Conservation (phyloP, 495 filamentous ascomycete species). For the Xylaria acuta region DNA sequence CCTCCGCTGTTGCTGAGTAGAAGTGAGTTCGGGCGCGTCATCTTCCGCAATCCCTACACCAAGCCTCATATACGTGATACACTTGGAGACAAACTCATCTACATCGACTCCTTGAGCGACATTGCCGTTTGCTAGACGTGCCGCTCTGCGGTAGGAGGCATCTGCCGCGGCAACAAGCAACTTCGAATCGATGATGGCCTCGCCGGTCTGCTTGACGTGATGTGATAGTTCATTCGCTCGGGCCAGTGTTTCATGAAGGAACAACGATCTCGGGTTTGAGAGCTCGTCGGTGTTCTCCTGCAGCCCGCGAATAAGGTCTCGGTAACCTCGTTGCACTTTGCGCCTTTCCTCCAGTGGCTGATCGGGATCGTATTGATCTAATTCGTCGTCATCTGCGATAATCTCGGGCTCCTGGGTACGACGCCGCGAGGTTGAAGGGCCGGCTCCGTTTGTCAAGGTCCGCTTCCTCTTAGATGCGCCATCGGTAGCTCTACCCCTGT, state of each 20-base stretch:
- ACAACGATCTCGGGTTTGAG: constrained; percentile 63
- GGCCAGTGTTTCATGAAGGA: constrained; percentile 66
- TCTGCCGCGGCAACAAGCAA: constrained; percentile 81
- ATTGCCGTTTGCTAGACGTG: constrained; percentile 73
- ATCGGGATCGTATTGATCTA: constrained; percentile 81
- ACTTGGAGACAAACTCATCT: constrained; percentile 93
- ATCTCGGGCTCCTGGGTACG: constrained; percentile 45
- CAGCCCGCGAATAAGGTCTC: constrained; percentile 71
- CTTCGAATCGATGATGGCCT: constrained; percentile 89
- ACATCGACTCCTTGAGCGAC: constrained; percentile 77
- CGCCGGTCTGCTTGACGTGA: constrained; percentile 86
- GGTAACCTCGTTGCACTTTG: constrained; percentile 67
- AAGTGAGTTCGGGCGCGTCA: constrained; percentile 48
- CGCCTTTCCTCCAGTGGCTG: constrained; percentile 83
- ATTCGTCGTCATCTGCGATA: constrained; percentile 46
- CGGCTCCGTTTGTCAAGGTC: constrained; percentile 53
- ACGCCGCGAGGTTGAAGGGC: constrained; percentile 44
- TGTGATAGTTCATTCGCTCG: constrained; percentile 68
- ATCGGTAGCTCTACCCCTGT: constrained; percentile 43
- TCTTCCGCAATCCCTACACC: constrained; percentile 55
- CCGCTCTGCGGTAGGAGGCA: constrained; percentile 73
- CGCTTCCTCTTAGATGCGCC: constrained; percentile 59
- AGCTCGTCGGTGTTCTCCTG: constrained; percentile 75
- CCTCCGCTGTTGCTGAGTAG: constrained; percentile 54
- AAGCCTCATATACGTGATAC: constrained; percentile 82